Evolutionary conservation across 768 basidiomycete genomes (phyloP), one percentile per base, ranked within the genome.

Genomic region (Lentinula edodes): DNA sequence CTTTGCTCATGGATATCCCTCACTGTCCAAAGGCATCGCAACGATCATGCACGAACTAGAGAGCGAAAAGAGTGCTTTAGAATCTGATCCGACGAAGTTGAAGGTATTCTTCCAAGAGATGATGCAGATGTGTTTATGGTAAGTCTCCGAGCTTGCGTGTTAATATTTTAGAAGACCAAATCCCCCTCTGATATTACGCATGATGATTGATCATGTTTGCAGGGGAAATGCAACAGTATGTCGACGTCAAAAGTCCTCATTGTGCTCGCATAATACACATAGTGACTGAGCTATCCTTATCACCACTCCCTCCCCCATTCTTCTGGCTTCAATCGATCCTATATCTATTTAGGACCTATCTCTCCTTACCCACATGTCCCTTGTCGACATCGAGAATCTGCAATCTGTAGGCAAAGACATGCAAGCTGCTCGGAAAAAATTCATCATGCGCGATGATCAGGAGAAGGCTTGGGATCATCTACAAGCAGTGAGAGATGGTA

Each of bases 221-320:
- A 95, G 93, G 94, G 95, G 95, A 50, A 98, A 98, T 70, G 94
- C 95, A 13, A 97, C 95, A 28, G 92, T 92, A 66, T 64, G 78
- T 70, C 15, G 1, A n/a, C 10, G 38, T 55, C 3, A 28, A 1
- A 28, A 28, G 28, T 28, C 28, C 28, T 28, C 2, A 4, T 28
- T 28, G 2, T 28, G 28, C 28, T 28, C 23, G 23, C 23, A 23
- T 23, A 23, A 23, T 23, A 28, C 28, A 28, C 28, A 28, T 28
- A 28, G 28, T 28, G 28, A 28, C 28, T 28, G 28, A 28, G 28
- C 28, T 28, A 28, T 28, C 28, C 28, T 2, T 28, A 7, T 50
- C 5, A 18, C 7, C 52, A 16, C 32, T 20, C 52, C 55, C 13
- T 23, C 43, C 62, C 39, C 39, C 9, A 9, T 9, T 41, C 39